Conservation (phyloP, 2,329 filamentous ascomycete genomes). For the Calonectria montana region DNA sequence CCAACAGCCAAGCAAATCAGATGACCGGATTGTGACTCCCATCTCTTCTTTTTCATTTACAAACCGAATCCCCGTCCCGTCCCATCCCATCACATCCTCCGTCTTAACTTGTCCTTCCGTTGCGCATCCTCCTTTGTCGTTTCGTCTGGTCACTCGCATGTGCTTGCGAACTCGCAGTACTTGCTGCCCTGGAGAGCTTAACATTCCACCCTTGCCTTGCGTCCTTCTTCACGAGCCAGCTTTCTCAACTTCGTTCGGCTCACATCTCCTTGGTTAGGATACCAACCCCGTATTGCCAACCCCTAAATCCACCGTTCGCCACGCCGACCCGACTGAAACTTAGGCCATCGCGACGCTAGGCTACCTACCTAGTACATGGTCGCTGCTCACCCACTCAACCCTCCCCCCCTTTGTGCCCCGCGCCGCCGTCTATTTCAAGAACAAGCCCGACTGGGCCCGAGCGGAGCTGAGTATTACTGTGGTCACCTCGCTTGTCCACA, state of each 20-base stretch:
- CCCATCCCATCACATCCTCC: constrained; percentile 3
- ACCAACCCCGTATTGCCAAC: constrained; percentile 34
- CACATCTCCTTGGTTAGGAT: constrained; percentile 20
- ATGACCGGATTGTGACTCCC: constrained; percentile 28
- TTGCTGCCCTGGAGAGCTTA: constrained; percentile 4
- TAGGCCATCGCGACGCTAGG: constrained; percentile 37
- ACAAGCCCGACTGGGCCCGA: constrained; percentile 36
- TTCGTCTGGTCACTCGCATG: constrained; percentile 23
- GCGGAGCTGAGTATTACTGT: constrained; percentile 36
- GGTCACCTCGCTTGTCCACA: constrained; percentile 32
- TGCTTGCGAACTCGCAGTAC: constrained; percentile 17
- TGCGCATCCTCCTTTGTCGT: constrained; percentile 10
- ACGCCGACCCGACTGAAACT: constrained; percentile 45
- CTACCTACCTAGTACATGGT: constrained; percentile 25
- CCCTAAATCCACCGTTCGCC: constrained; percentile 42
- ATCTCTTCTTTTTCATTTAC: constrained; percentile 9
- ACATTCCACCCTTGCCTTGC: constrained; percentile 26
- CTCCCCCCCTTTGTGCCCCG: constrained; percentile 38
- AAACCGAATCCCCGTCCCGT: not conserved
- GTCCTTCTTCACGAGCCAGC: constrained; percentile 23
- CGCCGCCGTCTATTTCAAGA: constrained; percentile 40
- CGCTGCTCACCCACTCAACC: constrained; percentile 17
- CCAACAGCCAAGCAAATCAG: constrained; percentile 33
- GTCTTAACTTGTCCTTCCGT: constrained; percentile 14
- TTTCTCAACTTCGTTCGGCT: constrained; percentile 17